Conservation (phyloP, 164 flowering plant genomes). For the Paratinospora sagittata region DNA sequence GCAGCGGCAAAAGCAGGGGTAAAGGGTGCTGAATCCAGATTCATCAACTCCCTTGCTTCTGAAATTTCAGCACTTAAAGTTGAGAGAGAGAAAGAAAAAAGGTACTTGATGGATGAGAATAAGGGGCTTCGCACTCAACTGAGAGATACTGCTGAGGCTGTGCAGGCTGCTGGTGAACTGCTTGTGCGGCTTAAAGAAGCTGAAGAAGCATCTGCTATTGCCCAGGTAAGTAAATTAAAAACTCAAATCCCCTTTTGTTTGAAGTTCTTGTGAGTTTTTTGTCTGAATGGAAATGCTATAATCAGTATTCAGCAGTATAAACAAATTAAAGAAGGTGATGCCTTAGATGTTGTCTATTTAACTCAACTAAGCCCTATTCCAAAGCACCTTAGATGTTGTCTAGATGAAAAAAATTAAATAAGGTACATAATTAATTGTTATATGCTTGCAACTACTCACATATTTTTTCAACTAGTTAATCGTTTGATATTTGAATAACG, state of each 20-base stretch:
- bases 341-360: neutral
- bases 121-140: conserved; percentile 81
- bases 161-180: conserved; percentile 95
- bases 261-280: no score
- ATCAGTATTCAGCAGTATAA: no score
- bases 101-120: conserved; percentile 74
- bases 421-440: neutral
- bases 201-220: conserved; percentile 65
- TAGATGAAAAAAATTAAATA: neutral
- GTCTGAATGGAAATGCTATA: no score
- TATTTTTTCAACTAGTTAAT: no score
- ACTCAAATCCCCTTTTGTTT: neutral
- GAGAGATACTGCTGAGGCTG: conserved; percentile 96
- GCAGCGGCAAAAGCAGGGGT: conserved; percentile 95
- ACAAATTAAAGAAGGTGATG: no score
- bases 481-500: no score
- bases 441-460: no score
- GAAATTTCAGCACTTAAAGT: conserved; percentile 81
- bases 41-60: conserved; percentile 87
- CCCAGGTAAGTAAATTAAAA: conserved; percentile 48
- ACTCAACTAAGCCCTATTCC: no score
- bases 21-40: conserved; percentile 82
- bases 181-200: conserved; percentile 91
- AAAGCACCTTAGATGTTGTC: neutral
- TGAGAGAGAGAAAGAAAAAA: conserved; percentile 77